These are phyloP conservation scores for Carex parvula DNA, from an alignment of 176 grass and related monocot species.

Conservation along the genomic window DNA sequence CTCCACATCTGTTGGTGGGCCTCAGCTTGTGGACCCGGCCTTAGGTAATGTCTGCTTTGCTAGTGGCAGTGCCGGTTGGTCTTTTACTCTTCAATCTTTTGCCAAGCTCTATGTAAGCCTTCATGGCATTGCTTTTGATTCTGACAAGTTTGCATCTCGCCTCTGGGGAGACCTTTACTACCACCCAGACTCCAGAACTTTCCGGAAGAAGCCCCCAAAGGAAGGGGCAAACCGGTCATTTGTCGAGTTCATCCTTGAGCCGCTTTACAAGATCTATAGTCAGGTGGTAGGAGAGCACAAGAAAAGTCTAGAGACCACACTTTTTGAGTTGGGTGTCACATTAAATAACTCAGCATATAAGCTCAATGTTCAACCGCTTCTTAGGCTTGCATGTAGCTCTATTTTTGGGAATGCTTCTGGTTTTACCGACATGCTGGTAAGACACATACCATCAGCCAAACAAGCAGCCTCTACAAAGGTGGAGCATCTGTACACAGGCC, in stretches of 20 bases:
- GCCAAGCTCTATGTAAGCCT: conserved; percentile 80
- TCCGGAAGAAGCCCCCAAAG: conserved; percentile 88
- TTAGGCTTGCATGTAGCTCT: conserved; percentile 93
- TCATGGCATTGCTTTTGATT: conserved; percentile 84
- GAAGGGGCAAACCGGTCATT: conserved; percentile 97
- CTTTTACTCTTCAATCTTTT: conserved; percentile 97
- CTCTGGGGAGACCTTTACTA: conserved; percentile 95
- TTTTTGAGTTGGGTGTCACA: conserved; percentile 78
- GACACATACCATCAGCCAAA: conserved; percentile 83
- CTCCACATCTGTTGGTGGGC: conserved; percentile 82
- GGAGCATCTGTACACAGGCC: conserved; percentile 87
- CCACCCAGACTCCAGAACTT: conserved; percentile 73
- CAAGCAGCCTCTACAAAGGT: conserved; percentile 81
- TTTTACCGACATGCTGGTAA: conserved; percentile 93
- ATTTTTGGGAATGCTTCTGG: conserved; percentile 89
- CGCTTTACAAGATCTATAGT: conserved; percentile 97
- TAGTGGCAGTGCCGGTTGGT: conserved; percentile 92
- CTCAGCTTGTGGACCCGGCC: conserved; percentile 73
- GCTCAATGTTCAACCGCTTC: conserved; percentile 84
- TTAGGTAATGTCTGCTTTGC: conserved; percentile 97
- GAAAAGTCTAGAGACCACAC: conserved; percentile 65
- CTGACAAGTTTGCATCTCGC: conserved; percentile 81
- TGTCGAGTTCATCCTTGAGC: conserved; percentile 88
- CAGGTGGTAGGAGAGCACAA: conserved; percentile 91
- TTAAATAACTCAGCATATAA: conserved; percentile 92